Evolutionary conservation across 2,329 filamentous ascomycete genomes (phyloP).

Genomic region (Cytospora mali): DNA sequence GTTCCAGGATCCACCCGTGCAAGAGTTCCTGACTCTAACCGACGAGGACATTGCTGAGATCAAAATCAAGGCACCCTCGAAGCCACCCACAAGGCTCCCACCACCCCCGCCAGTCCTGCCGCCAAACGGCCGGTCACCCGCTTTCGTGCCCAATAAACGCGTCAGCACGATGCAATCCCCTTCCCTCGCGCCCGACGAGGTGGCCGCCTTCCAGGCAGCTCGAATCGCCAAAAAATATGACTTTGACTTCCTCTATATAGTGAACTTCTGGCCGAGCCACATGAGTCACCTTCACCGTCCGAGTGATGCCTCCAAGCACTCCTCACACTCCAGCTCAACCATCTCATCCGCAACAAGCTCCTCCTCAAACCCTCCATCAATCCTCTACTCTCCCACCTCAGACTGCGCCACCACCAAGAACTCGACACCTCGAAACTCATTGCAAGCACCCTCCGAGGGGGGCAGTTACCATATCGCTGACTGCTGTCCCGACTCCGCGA

Average conservation of each 20-base stretch:
- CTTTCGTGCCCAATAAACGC: constrained; percentile 39
- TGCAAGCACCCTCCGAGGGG: constrained; percentile 11
- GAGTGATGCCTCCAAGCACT: constrained; percentile 13
- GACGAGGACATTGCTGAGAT: constrained; percentile 62
- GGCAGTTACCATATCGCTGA: constrained; percentile 23
- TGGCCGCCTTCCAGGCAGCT: constrained; percentile 57
- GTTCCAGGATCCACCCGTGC: constrained; percentile 54
- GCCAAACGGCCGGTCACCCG: constrained; percentile 32
- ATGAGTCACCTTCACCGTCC: constrained; percentile 31
- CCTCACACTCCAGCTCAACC: neutral
- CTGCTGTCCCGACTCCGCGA: constrained; percentile 28
- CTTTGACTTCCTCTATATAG: constrained; percentile 61
- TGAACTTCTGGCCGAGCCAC: constrained; percentile 57
- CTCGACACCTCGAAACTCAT: constrained; percentile 28
- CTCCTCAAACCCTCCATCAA: constrained; percentile 18
- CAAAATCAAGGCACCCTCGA: constrained; percentile 26
- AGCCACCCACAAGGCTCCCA: constrained; percentile 27
- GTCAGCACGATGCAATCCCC: constrained; percentile 39
- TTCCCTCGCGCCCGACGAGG: constrained; percentile 48
- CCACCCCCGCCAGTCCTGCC: constrained; percentile 22
- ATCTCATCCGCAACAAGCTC: constrained; percentile 13
- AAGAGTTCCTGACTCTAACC: constrained; percentile 56
- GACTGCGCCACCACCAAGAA: constrained; percentile 17
- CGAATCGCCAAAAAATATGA: constrained; percentile 58
- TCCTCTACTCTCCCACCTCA: constrained; percentile 23